Conservation (phyloP, 1,139 yeast genomes). For the Suhomyces guaymorum region DNA sequence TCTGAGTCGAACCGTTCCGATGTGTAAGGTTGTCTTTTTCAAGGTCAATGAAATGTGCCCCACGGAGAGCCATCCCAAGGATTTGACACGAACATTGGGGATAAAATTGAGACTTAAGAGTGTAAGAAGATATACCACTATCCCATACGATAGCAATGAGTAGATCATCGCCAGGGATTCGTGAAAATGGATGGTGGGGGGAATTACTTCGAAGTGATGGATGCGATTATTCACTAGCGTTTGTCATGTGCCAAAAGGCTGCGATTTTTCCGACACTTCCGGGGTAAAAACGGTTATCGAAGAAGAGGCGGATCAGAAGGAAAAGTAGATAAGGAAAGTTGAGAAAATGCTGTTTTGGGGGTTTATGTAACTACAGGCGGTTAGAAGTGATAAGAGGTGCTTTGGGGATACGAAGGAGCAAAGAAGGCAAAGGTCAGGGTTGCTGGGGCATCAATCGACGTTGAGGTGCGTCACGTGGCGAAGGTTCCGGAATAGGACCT, state of each 20-base stretch:
- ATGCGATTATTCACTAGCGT: not conserved
- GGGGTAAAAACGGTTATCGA: too few species aligned
- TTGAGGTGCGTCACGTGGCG: too few species aligned
- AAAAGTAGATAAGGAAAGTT: too few species aligned
- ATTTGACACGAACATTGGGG: slow-evolving; percentile 36
- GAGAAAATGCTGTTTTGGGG: too few species aligned
- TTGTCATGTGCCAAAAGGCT: not conserved
- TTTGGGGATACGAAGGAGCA: too few species aligned
- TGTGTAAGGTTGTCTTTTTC: slow-evolving; percentile 19
- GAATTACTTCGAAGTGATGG: not conserved
- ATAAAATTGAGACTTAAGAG: slow-evolving; percentile 30
- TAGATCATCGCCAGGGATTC: not conserved
- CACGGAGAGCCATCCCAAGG: slow-evolving; percentile 41
- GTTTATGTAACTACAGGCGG: too few species aligned
- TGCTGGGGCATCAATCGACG: too few species aligned
- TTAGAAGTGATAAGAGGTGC: too few species aligned
- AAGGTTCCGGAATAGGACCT: too few species aligned
- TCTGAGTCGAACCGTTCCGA: slow-evolving; percentile 27
- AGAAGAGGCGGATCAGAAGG: too few species aligned
- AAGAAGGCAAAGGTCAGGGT: too few species aligned
- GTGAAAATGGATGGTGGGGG: not conserved
- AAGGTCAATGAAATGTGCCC: slow-evolving; percentile 30
- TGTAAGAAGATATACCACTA: slow-evolving; percentile 20
- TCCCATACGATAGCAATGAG: not conserved
- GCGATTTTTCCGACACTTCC: not conserved